Evolutionary conservation across 2,329 filamentous ascomycete species (phyloP).

Genomic region (Ophiognomonia clavigignenti-juglandacearum): DNA sequence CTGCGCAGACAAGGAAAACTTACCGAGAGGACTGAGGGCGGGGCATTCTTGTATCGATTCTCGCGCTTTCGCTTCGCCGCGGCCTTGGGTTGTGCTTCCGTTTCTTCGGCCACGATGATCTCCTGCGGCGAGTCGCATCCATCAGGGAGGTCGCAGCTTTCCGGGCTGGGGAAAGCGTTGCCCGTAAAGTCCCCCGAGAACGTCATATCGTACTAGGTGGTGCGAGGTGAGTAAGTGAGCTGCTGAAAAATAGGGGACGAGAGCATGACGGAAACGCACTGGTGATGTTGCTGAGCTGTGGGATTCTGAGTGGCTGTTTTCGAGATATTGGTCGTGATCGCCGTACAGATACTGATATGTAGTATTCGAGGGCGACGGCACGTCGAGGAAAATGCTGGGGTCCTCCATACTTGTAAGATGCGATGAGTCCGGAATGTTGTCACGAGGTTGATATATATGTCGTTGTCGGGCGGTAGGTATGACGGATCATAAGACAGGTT

Average conservation of each 20-base stretch:
- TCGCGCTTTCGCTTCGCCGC: conserved; percentile 44
- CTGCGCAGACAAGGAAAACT: too few species aligned
- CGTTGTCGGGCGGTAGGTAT: background rate
- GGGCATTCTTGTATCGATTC: conserved; percentile 49
- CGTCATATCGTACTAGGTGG: conserved; percentile 28
- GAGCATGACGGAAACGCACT: conserved; percentile 22
- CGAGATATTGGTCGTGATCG: conserved; percentile 31
- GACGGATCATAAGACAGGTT: background rate
- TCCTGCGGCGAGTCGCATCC: conserved; percentile 12
- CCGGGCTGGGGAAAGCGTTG: conserved; percentile 20
- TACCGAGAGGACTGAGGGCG: conserved; percentile 44
- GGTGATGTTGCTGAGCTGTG: conserved; percentile 33
- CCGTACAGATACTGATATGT: conserved; percentile 29
- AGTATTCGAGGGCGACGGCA: conserved; percentile 29
- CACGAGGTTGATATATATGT: conserved; percentile 3
- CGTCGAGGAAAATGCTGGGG: conserved; percentile 24
- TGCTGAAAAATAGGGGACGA: background rate
- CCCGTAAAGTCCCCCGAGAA: conserved; percentile 18
- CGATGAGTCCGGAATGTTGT: background rate
- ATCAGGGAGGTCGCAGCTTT: conserved; percentile 15
- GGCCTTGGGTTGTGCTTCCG: conserved; percentile 27
- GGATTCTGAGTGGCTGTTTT: conserved; percentile 29
- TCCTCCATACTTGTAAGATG: conserved; percentile 25
- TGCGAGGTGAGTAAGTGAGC: conserved; percentile 14
- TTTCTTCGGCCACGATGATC: conserved; percentile 17